Evolutionary conservation across 768 basidiomycete genomes (phyloP).

Genomic region (Hygrocybe coccinea): DNA sequence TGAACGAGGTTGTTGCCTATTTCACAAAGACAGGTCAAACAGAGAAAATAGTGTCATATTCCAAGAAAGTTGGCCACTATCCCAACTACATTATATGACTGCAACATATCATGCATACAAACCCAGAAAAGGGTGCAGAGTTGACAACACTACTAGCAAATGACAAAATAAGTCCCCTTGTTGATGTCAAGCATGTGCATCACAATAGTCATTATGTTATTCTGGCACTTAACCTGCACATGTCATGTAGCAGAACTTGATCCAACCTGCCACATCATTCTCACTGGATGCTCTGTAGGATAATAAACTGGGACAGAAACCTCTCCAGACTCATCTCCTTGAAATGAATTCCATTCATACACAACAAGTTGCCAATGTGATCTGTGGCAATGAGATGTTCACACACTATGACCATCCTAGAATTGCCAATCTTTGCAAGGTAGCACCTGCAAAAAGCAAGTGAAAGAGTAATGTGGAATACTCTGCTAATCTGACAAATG

Average conservation of each 20-base stretch:
- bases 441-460: slow-evolving; percentile 91
- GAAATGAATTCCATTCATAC: slow-evolving; percentile 98
- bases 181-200: slow-evolving; percentile 83
- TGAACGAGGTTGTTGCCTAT: slow-evolving; percentile 98
- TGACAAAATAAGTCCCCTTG: slow-evolving; percentile 86
- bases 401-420: slow-evolving; percentile 93
- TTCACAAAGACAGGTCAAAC: slow-evolving; percentile 98
- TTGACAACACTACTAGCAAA: slow-evolving; percentile 94
- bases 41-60: slow-evolving; percentile 95
- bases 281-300: slow-evolving; percentile 96
- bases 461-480: slow-evolving; percentile 10
- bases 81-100: slow-evolving; percentile 90
- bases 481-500: slow-evolving; percentile 1
- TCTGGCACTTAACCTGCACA: too few relatives aligned
- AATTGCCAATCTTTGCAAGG: slow-evolving; percentile 97
- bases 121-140: too few relatives aligned
- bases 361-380: slow-evolving; percentile 98
- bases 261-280: slow-evolving; percentile 98
- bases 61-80: slow-evolving; percentile 93
- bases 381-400: slow-evolving; percentile 98
- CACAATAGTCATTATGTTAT: neutral
- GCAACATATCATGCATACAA: too few relatives aligned
- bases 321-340: slow-evolving; percentile 89
- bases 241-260: slow-evolving; percentile 99
- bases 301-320: too few relatives aligned